Base-by-base conservation (phyloP, 805 yeast genomes). In the Candida andamanensis region DNA sequence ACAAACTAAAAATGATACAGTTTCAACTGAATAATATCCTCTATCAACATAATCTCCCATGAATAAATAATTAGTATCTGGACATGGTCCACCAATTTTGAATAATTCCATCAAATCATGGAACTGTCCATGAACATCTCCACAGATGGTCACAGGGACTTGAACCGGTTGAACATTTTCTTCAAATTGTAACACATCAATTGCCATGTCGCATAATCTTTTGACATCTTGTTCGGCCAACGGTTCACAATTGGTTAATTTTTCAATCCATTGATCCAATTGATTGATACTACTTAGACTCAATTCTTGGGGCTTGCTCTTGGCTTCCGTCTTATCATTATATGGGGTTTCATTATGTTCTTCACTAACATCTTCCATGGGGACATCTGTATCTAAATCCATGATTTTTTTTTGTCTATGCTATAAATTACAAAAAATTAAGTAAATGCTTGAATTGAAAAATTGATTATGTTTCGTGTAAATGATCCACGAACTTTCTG, bases 91-190 rank as follows among this genome's bases (percentile, higher is more conserved):
- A 10, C 96, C 96, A 49, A 87, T 87, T 50, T 85, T 85, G 60
- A 87, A 89, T 37, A 87, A 67, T 58, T 87, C 96, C 80, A 86
- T 83, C 56, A 87, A 68, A 65, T 87, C 97, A 56, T 89, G 96
- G 57, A 87, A 89, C 59, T 87, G 97, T 24, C 97, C 97, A 55
- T 87, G 97, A 33, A 87, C 90, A 60, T 87, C 97, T 45, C 97
- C 97, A 67, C 97, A 90, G 44, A 89, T 87, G 13, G 97, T 90
- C 21, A 92, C 97, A 4, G 98, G 98, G 6, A 87, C 90, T 41
- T 76, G 78, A 28, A 90, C 96, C 1, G 95, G 95, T 63, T 90
- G 96, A 30, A 90, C 95, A 54, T 92, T 90, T 47, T 85, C 89
- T 64, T 89, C 97, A 46, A 78, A 80, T 56, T 85, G 94, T 49